These are phyloP conservation scores for Lipomyces lipofer DNA, from an alignment of 805 yeast species.

Conservation along the genomic window DNA sequence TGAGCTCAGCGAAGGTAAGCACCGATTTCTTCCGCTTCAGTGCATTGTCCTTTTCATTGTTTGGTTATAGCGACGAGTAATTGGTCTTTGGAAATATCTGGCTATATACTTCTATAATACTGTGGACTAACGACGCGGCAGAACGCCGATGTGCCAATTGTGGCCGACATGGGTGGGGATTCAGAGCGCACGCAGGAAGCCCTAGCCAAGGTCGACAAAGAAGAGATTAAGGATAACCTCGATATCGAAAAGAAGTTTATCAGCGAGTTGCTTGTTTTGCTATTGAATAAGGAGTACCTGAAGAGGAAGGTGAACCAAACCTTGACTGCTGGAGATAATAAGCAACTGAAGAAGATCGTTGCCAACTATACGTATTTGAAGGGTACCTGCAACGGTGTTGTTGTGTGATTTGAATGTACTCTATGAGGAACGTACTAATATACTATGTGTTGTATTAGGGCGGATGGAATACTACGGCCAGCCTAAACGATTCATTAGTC, in stretches of 20 bases:
- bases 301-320: neutral
- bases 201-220: constrained; percentile 2
- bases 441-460: neutral
- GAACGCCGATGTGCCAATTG: no score
- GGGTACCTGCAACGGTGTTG: neutral
- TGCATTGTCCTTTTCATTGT: no score
- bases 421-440: neutral
- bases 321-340: neutral
- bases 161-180: no score
- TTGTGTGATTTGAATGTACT: neutral
- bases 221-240: neutral
- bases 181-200: no score
- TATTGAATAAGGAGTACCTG: neutral
- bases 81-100: no score
- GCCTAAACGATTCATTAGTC: neutral
- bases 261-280: neutral
- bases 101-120: no score
- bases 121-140: no score
- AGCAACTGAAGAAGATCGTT: neutral
- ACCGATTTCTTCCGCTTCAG: no score
- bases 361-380: neutral
- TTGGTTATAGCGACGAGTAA: no score
- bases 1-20: no score
- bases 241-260: neutral
- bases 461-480: constrained; percentile 5